Conservation (phyloP, 2,329 filamentous ascomycete species). For the Stagonosporopsis rhizophila region DNA sequence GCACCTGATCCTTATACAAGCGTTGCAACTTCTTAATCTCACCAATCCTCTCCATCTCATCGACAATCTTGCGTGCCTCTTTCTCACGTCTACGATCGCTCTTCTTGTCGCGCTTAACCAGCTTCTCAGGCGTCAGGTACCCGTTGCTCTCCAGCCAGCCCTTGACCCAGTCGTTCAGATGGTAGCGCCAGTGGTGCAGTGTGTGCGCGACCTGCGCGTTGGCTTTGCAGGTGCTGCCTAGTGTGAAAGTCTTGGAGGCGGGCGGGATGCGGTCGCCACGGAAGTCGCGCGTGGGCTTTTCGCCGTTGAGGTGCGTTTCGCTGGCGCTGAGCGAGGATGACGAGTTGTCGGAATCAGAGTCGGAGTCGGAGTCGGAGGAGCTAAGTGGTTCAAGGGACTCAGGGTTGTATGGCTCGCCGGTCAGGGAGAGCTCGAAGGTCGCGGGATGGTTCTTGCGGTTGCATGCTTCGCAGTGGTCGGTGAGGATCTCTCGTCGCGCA, state of each 20-base stretch:
- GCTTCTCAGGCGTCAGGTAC: slow-evolving; percentile 63
- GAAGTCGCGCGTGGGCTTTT: slow-evolving; percentile 36
- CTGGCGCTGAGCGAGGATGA: slow-evolving; percentile 36
- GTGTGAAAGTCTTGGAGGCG: slow-evolving; percentile 37
- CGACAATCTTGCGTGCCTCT: slow-evolving; percentile 69
- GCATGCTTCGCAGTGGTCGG: slow-evolving; percentile 69
- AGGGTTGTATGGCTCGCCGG: slow-evolving; percentile 70
- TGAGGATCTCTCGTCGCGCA: slow-evolving; percentile 22
- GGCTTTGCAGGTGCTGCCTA: slow-evolving; percentile 58
- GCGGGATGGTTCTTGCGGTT: slow-evolving; percentile 73
- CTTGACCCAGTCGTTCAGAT: slow-evolving; percentile 75
- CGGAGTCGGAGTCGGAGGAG: slow-evolving; percentile 41
- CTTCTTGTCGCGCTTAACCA: slow-evolving; percentile 68
- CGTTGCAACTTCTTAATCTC: slow-evolving; percentile 68
- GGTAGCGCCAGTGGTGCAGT: slow-evolving; percentile 77
- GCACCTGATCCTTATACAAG: slow-evolving; percentile 69
- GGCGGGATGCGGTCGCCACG: slow-evolving; percentile 39
- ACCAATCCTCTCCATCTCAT: slow-evolving; percentile 66
- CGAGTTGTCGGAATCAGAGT: slow-evolving; percentile 24
- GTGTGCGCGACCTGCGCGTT: slow-evolving; percentile 75
- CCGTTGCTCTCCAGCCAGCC: slow-evolving; percentile 66
- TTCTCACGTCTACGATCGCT: slow-evolving; percentile 65
- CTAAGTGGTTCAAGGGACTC: slow-evolving; percentile 70
- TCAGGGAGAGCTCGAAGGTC: slow-evolving; percentile 68
- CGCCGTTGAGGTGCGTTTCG: slow-evolving; percentile 28